phyloP scores from a whole-genome alignment of 78 protist species.

The Pelomyxa schiedti region DNA sequence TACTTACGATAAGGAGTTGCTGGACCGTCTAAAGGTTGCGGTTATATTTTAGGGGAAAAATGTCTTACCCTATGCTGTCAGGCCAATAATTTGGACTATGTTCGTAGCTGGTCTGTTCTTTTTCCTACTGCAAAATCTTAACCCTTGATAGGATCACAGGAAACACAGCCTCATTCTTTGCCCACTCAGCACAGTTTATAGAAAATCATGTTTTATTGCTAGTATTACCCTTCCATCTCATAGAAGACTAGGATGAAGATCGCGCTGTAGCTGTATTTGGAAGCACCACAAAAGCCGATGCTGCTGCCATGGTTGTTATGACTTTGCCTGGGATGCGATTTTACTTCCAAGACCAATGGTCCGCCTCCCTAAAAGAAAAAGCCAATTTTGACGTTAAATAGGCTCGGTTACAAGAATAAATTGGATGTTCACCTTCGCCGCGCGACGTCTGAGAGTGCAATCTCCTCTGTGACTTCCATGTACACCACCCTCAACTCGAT shows the following conservation, averaged over 20 bases:
- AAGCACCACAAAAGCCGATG: slow-evolving; percentile 44
- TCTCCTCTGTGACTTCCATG: slow-evolving; percentile 13
- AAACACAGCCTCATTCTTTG: background rate
- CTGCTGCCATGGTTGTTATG: slow-evolving; percentile 65
- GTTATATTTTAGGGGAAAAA: no score
- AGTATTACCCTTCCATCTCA: no score
- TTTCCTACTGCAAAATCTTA: no score
- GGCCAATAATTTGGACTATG: background rate
- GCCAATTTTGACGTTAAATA: slow-evolving; percentile 50
- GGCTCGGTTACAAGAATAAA: slow-evolving; percentile 48
- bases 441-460: slow-evolving; percentile 35
- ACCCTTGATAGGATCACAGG: no score
- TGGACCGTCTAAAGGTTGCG: slow-evolving; percentile 46
- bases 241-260: slow-evolving; percentile 74
- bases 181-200: slow-evolving; percentile 13
- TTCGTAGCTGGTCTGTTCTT: slow-evolving; percentile 1
- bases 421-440: slow-evolving; percentile 67
- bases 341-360: slow-evolving; percentile 37
- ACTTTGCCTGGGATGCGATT: slow-evolving; percentile 71
- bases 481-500: slow-evolving; percentile 43
- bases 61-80: no score
- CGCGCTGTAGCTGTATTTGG: slow-evolving; percentile 59
- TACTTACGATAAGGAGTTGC: slow-evolving; percentile 71
- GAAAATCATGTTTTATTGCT: no score
- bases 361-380: background rate